These are phyloP conservation scores for Pichia ethanolica DNA, from an alignment of 805 yeast species.

Conservation along the genomic window DNA sequence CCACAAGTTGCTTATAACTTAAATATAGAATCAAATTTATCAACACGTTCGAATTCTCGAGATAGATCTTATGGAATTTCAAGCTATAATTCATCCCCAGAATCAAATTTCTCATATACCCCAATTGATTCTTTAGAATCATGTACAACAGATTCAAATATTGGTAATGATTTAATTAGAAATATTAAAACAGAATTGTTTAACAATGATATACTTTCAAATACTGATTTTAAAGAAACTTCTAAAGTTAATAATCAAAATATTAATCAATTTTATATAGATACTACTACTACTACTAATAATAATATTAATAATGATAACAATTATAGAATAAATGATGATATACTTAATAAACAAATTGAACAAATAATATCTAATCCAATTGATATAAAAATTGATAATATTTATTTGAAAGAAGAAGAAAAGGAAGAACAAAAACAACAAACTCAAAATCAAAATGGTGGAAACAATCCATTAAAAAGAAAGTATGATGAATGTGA, in stretches of 20 bases:
- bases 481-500: background rate
- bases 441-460: background rate
- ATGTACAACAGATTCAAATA: constrained; percentile 6
- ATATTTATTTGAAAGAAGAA: background rate
- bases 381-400: background rate
- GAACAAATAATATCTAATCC: constrained; percentile 1
- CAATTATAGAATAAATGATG: background rate
- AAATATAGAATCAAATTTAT: background rate
- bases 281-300: too few species aligned
- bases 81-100: constrained; percentile 10
- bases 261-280: too few species aligned
- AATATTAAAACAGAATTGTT: background rate
- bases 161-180: constrained; percentile 2
- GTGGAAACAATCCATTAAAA: background rate
- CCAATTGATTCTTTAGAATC: constrained; percentile 19
- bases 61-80: constrained; percentile 1
- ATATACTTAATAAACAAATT: constrained; percentile 1
- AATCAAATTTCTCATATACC: constrained; percentile 16
- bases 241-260: background rate
- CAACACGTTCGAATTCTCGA: background rate
- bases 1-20: background rate
- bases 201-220: background rate
- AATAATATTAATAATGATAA: too few species aligned
- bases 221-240: background rate
- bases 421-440: background rate